Percentiles rank a stretch among this genome's conserved stretches.
Evolutionary conservation across 176 grass and related monocot species (phyloP).

Genomic region (Otatea glauca): DNA sequence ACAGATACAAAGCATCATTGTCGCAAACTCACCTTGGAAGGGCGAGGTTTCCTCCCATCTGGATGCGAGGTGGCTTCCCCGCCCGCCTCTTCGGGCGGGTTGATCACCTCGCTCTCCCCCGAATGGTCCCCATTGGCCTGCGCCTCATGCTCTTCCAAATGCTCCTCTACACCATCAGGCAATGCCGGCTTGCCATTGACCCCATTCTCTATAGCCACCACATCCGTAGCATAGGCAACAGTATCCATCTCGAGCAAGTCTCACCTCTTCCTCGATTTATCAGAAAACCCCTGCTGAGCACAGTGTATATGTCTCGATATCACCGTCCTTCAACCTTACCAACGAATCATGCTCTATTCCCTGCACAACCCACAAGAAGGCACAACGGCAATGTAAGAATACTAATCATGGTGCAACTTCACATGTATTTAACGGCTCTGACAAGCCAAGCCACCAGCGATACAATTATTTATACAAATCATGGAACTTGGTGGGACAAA

Average conservation of each 20-base stretch:
- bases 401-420: conserved; percentile 14
- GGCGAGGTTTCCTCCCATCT: conserved; percentile 37
- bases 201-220: conserved; percentile 32
- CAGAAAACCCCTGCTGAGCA: conserved; percentile 18
- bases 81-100: conserved; percentile 45
- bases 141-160: conserved; percentile 23
- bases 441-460: not conserved
- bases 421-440: not conserved
- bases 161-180: conserved; percentile 15
- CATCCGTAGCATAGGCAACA: not conserved
- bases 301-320: conserved; percentile 16
- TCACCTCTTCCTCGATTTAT: conserved; percentile 10
- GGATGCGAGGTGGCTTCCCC: conserved; percentile 52
- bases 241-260: conserved; percentile 39
- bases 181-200: conserved; percentile 33
- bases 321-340: conserved; percentile 6
- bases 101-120: conserved; percentile 61
- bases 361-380: conserved; percentile 2
- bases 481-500: not conserved
- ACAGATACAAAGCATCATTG: not conserved
- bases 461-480: not conserved
- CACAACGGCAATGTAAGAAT: conserved; percentile 12
- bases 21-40: conserved; percentile 44
- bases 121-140: conserved; percentile 47
- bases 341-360: conserved; percentile 27